Base-by-base conservation (phyloP, 768 basidiomycete genomes). In the Hericium rajendrae region DNA sequence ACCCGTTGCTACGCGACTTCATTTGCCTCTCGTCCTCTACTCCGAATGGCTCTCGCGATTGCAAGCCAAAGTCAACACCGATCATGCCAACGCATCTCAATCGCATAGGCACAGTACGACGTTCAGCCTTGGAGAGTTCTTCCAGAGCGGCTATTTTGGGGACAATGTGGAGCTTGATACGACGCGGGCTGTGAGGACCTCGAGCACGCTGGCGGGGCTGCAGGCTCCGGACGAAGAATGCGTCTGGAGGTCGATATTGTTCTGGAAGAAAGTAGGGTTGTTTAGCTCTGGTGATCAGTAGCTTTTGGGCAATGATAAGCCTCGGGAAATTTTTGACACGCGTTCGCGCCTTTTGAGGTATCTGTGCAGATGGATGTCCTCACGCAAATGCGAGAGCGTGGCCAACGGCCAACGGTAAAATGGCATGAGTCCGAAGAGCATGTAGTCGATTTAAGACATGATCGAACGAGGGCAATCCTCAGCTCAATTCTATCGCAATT, bases 1-100 rank as follows among this genome's bases (percentile, higher is more conserved):
- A 11, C 48, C 48, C 0, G 37, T 65, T 38, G 59, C 65, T 1
- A 8, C 48, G 13, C 10, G 3, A 15, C 61, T 71, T 11, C 28
- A 53, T 16, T 57, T 70, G 18, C 61, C 61, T 8, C 53, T 65
- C 16, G 65, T 69, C 10, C 57, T 68, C 12, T 70, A 62, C 56
- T 38, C 32, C 11, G 58, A 64, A 38, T 72, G 71, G 70, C 50
- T 67, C 64, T 32, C 32, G 32, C 32, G 26, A 26, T 26, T 26
- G 26, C 26, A 26, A 32, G 32, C 32, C 9, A 32, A 6, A 32
- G 32, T 8, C 8, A 20, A 18, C 43, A 20, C n/a, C n/a, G 43
- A n/a, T 18, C 54, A 13, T 15, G 12, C n/a, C 37, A 6, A 11
- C 46, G 59, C 48, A 18, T 24, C 18, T 18, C 24, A 32, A 10